A percentile compares a stretch with the other conserved stretches of the same genome.
These are phyloP conservation scores for Blastocystis hominis DNA, from an alignment of 352 stramenopile species.

Conservation along the genomic window DNA sequence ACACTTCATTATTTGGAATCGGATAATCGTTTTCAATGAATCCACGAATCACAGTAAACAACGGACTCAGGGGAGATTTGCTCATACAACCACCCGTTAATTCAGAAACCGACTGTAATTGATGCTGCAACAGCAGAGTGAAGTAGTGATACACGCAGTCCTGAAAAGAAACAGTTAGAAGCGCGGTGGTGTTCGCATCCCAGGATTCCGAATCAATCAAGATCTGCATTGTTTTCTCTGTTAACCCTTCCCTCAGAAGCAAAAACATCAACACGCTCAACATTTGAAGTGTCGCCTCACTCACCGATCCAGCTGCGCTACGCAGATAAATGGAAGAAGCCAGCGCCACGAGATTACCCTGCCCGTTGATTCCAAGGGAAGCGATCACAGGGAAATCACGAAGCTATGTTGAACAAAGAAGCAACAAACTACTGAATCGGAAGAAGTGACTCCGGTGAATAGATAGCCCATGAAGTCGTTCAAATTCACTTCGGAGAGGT, in stretches of 20 bases:
- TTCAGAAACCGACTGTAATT: neutral
- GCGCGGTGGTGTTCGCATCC: neutral
- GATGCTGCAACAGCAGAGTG: neutral
- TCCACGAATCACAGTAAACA: neutral
- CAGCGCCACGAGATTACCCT: neutral
- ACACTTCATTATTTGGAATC: neutral
- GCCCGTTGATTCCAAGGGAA: neutral
- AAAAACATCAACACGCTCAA: neutral
- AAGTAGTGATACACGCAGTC: slow-evolving; percentile 36
- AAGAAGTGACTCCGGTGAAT: neutral
- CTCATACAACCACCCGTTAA: neutral
- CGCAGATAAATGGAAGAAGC: neutral
- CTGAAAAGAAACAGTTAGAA: neutral
- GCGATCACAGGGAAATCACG: neutral
- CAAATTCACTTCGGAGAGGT: neutral
- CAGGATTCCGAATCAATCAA: slow-evolving; percentile 14
- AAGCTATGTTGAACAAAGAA: neutral
- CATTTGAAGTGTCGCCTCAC: neutral
- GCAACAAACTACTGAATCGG: neutral
- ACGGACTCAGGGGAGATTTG: neutral
- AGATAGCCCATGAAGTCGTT: neutral
- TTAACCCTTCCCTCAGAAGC: neutral
- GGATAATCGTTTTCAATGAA: neutral
- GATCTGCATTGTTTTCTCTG: neutral
- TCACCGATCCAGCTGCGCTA: neutral